Evolutionary conservation across 306 rosid genomes (phyloP).

Genomic region (Trifolium dubium): DNA sequence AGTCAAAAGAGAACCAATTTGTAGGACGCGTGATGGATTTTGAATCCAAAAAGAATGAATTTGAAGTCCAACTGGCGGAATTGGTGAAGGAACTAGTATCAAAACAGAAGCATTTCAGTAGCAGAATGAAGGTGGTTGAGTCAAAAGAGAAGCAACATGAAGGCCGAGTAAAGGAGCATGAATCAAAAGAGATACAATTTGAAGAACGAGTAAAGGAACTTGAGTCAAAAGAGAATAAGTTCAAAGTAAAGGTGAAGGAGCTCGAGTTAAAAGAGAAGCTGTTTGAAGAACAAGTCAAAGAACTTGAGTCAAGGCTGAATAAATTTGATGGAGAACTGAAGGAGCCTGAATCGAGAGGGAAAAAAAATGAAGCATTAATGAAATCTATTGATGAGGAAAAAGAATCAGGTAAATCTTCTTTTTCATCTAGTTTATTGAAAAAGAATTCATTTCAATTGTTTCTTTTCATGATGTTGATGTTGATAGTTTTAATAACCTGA

Average conservation of each 20-base stretch:
- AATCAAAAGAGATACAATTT: neutral
- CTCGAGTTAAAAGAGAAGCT: slow-evolving; percentile 23
- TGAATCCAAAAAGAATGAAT: neutral
- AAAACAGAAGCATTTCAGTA: neutral
- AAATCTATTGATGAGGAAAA: neutral
- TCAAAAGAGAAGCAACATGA: neutral
- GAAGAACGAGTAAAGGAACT: slow-evolving; percentile 1
- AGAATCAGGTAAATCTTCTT: slow-evolving; percentile 48
- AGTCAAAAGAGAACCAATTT: neutral
- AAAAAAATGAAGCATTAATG: neutral
- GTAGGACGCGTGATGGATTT: slow-evolving; percentile 3
- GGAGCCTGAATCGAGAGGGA: slow-evolving; percentile 41
- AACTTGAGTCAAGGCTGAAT: slow-evolving; percentile 42
- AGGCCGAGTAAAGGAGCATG: neutral
- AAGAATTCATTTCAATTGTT: slow-evolving; percentile 7
- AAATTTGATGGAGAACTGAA: slow-evolving; percentile 32
- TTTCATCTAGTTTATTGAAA: slow-evolving; percentile 12
- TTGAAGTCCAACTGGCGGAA: too few species aligned
- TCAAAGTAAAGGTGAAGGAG: slow-evolving; percentile 33
- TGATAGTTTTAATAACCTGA: neutral
- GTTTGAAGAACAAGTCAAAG: neutral
- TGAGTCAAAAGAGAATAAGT: neutral
- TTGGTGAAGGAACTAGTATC: neutral
- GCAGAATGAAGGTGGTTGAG: neutral
- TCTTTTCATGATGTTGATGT: neutral